Evolutionary conservation across 1,139 yeast species (phyloP).

Genomic region (Waltiozyma sp.): DNA sequence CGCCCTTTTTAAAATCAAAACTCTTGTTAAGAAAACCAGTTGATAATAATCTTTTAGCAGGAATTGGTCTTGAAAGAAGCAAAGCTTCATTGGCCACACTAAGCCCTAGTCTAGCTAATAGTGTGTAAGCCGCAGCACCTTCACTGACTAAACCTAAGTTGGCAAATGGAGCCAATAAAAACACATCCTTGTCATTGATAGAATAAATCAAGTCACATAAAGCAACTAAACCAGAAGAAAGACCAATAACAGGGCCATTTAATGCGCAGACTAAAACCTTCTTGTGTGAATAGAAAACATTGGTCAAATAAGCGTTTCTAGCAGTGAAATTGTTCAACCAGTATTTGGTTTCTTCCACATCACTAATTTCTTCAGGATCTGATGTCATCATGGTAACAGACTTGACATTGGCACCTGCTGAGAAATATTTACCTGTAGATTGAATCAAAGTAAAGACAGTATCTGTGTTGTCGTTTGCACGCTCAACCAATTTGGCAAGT

Average conservation of each 20-base stretch:
- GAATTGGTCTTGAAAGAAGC: constrained; percentile 55
- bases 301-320: constrained; percentile 60
- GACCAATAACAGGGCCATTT: constrained; percentile 84
- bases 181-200: constrained; percentile 43
- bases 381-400: constrained; percentile 21
- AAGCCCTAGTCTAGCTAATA: constrained; percentile 63
- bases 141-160: constrained; percentile 79
- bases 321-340: constrained; percentile 56
- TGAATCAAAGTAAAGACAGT: constrained; percentile 60
- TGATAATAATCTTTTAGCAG: constrained; percentile 44
- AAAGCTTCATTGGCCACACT: constrained; percentile 68
- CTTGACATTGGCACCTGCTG: constrained; percentile 75
- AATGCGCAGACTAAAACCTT: constrained; percentile 67
- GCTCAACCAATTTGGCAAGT: constrained; percentile 48
- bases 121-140: constrained; percentile 65
- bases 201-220: constrained; percentile 72
- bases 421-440: constrained; percentile 66
- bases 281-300: constrained; percentile 57
- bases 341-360: constrained; percentile 29
- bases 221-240: constrained; percentile 63
- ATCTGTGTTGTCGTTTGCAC: constrained; percentile 56
- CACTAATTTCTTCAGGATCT: constrained; percentile 8
- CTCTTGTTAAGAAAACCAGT: constrained; percentile 56
- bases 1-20: constrained; percentile 27
- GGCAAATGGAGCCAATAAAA: constrained; percentile 65